A percentile compares a stretch with the other conserved stretches of the same genome.
Conservation (phyloP, 768 basidiomycete genomes). For the Cubamyces sp. region DNA sequence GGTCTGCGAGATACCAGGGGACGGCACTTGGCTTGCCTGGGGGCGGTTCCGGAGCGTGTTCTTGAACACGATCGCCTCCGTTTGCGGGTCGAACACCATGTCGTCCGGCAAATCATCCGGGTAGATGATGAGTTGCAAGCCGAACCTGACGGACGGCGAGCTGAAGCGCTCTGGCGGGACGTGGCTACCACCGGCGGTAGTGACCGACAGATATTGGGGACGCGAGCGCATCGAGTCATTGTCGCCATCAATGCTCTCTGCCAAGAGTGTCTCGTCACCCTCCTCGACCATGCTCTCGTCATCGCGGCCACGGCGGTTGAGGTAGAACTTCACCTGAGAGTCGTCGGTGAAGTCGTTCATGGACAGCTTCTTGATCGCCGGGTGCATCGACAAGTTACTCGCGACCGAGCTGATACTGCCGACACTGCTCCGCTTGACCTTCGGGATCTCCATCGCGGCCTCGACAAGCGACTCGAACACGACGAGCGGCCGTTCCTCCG, state of each 20-base stretch:
- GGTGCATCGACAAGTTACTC: constrained; percentile 91
- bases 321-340: constrained; percentile 94
- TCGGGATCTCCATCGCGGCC: constrained; percentile 78
- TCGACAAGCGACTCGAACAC: constrained; percentile 88
- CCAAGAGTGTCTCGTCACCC: constrained; percentile 46
- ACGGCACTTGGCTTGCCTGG: constrained; percentile 44
- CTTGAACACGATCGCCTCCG: constrained; percentile 93
- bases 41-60: constrained; percentile 64
- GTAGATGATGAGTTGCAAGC: constrained; percentile 85
- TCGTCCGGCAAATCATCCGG: constrained; percentile 92
- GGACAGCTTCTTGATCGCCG: constrained; percentile 89
- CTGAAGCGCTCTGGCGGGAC: constrained; percentile 75
- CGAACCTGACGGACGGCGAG: constrained; percentile 83
- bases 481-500: constrained; percentile 80
- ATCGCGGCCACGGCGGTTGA: constrained; percentile 64
- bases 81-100: constrained; percentile 91
- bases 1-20: constrained; percentile 59
- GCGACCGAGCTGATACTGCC: constrained; percentile 94
- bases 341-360: constrained; percentile 99
- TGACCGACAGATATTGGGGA: constrained; percentile 47
- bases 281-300: constrained; percentile 49
- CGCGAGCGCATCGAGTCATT: constrained; percentile 29
- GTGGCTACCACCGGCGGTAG: constrained; percentile 42
- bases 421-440: constrained; percentile 91
- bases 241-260: constrained; percentile 42